Percentiles rank a stretch among this genome's conserved stretches.
Conservation (phyloP, 208 protist genomes). For the Trypanosoma grayi region DNA sequence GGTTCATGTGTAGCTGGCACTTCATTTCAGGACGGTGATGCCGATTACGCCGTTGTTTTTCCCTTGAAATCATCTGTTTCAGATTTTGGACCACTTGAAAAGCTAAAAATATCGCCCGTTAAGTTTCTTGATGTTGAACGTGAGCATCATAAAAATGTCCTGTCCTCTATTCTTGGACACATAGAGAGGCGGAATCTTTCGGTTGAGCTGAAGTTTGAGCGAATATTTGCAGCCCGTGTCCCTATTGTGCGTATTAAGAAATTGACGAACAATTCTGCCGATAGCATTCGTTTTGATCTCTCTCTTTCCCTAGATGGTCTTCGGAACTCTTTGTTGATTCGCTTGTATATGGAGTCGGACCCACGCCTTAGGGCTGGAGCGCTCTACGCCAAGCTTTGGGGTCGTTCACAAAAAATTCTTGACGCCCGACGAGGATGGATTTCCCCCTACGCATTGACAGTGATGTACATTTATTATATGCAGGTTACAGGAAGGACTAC, state of each 20-base stretch:
- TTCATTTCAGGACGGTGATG: constrained; percentile 65
- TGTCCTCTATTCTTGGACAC: constrained; percentile 48
- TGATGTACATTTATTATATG: constrained; percentile 83
- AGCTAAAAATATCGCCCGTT: constrained; percentile 10
- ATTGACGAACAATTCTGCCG: neutral
- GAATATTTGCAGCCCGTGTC: constrained; percentile 75
- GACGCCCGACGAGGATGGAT: constrained; percentile 77
- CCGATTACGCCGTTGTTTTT: constrained; percentile 73
- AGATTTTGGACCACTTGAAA: constrained; percentile 1
- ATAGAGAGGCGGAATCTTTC: constrained; percentile 20
- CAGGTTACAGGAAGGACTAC: constrained; percentile 30
- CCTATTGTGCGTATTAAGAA: constrained; percentile 53
- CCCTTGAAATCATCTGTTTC: neutral
- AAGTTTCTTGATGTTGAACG: constrained; percentile 28
- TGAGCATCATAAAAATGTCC: constrained; percentile 41
- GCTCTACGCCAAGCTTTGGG: constrained; percentile 69
- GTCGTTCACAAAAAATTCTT: constrained; percentile 54
- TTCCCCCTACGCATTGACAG: constrained; percentile 79
- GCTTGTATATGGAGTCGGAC: constrained; percentile 61
- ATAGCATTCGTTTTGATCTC: constrained; percentile 62
- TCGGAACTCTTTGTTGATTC: constrained; percentile 65
- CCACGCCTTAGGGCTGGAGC: constrained; percentile 51
- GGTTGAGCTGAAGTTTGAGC: constrained; percentile 39
- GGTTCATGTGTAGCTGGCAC: constrained; percentile 74
- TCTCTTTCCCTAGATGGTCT: constrained; percentile 69